A percentile compares a stretch with the other conserved stretches of the same genome.
Evolutionary conservation across 306 rosid genomes (phyloP).

Genomic region (Medicago arabica): DNA sequence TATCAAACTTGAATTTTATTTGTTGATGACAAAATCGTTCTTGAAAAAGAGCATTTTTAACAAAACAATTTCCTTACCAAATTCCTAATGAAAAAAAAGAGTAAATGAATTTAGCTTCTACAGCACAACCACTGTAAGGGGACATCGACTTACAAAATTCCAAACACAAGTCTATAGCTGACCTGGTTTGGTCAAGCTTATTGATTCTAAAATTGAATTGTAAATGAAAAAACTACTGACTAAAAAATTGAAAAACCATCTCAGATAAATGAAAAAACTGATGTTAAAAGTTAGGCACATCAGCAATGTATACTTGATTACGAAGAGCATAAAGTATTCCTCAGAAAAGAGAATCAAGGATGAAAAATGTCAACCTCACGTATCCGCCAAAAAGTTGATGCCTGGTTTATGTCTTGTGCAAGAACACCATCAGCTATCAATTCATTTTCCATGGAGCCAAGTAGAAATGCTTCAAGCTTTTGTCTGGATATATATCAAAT

Average conservation of each 20-base stretch:
- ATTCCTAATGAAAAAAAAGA: too few relatives aligned
- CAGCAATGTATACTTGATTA: constrained; percentile 25
- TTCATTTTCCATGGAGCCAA: constrained; percentile 83
- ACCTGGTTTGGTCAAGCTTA: too few relatives aligned
- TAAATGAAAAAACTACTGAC: neutral
- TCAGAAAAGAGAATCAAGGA: constrained; percentile 14
- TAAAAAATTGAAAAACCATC: neutral
- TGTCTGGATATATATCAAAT: constrained; percentile 59
- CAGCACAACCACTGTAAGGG: too few relatives aligned
- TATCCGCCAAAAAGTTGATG: constrained; percentile 86
- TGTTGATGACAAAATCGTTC: constrained; percentile 1
- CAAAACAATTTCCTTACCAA: too few relatives aligned
- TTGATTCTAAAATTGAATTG: neutral
- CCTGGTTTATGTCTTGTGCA: constrained; percentile 96
- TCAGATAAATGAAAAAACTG: constrained; percentile 14
- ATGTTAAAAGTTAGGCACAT: constrained; percentile 2
- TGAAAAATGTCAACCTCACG: constrained; percentile 76
- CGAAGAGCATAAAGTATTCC: constrained; percentile 34
- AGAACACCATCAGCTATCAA: constrained; percentile 87
- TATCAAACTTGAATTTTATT: neutral
- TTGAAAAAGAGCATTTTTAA: neutral
- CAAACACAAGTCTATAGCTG: too few relatives aligned
- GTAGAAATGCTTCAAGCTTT: constrained; percentile 94
- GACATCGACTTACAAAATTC: too few relatives aligned
- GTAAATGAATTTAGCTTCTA: too few relatives aligned